Conservation (phyloP, 129 eudicot genomes). For the Gnaphalium uliginosum region DNA sequence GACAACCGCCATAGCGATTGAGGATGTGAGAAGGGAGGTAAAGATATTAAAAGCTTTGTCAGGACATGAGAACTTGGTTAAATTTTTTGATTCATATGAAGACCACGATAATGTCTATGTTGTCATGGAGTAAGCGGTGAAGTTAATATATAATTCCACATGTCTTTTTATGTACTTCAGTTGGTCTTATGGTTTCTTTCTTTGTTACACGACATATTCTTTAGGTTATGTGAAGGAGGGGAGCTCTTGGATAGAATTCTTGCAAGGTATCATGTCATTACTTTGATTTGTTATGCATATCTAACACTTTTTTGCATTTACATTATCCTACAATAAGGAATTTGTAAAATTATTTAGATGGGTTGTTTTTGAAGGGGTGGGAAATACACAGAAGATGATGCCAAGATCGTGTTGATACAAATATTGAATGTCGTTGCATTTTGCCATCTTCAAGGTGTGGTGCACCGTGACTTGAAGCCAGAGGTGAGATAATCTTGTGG, state of each 20-base stretch:
- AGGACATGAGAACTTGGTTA: conserved; percentile 78
- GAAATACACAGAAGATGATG: conserved; percentile 90
- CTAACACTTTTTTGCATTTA: neutral
- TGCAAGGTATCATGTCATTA: conserved; percentile 55
- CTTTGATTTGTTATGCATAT: conserved; percentile 11
- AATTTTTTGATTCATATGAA: conserved; percentile 82
- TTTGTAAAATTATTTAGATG: neutral
- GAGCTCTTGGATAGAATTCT: conserved; percentile 88
- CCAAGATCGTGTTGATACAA: conserved; percentile 77
- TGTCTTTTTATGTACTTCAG: neutral
- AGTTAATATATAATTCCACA: neutral
- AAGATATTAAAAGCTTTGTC: conserved; percentile 78
- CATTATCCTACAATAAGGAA: neutral
- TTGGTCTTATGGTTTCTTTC: conserved; percentile 19
- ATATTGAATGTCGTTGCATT: conserved; percentile 83
- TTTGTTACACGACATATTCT: conserved; percentile 10
- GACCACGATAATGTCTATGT: conserved; percentile 80
- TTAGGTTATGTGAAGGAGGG: conserved; percentile 94
- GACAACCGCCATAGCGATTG: conserved; percentile 96
- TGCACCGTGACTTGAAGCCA: conserved; percentile 95
- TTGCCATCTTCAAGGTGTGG: conserved; percentile 98
- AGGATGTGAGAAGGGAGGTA: conserved; percentile 92
- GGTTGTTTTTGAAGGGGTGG: conserved; percentile 70
- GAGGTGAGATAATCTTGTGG: conserved; percentile 56
- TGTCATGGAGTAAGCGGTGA: conserved; percentile 85